phyloP scores from a whole-genome alignment of 768 basidiomycete genomes.

The Agaricus blazei region DNA sequence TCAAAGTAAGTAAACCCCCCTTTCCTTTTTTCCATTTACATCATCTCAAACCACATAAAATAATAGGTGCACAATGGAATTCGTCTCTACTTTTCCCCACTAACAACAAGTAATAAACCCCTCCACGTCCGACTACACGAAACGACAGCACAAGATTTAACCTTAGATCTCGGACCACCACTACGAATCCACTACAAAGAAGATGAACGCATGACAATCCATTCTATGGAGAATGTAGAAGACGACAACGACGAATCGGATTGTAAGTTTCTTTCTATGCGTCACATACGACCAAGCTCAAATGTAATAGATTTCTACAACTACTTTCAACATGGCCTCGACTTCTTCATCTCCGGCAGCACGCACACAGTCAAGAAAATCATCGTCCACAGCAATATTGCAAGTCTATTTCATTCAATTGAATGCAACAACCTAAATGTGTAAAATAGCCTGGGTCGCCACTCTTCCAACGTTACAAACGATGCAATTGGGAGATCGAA shows the following conservation, averaged over 20 bases:
- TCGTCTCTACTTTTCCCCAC: conserved; percentile 60
- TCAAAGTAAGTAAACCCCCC: conserved; percentile 44
- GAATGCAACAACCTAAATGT: not conserved
- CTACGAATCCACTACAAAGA: conserved; percentile 80
- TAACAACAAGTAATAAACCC: conserved; percentile 29
- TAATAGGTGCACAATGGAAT: conserved; percentile 70
- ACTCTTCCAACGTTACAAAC: conserved; percentile 85
- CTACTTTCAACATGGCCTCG: conserved; percentile 88
- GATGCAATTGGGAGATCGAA: conserved; percentile 88
- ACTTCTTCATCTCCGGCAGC: conserved; percentile 73
- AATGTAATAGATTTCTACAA: conserved; percentile 73
- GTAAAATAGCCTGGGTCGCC: conserved; percentile 73
- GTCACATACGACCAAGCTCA: not conserved
- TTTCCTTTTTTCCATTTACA: not conserved
- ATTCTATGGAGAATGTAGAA: conserved; percentile 39
- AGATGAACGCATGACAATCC: conserved; percentile 84
- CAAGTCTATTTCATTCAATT: conserved; percentile 27
- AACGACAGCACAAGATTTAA: conserved; percentile 81
- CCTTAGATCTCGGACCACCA: conserved; percentile 75
- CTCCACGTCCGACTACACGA: conserved; percentile 62
- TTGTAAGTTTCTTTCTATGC: conserved; percentile 32
- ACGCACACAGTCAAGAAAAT: conserved; percentile 80
- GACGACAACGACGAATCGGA: conserved; percentile 43
- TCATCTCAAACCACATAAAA: not conserved
- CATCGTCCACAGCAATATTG: conserved; percentile 82